phyloP scores from a whole-genome alignment of 2,329 filamentous ascomycete genomes.

The Sporothrix pseudoabietina region DNA sequence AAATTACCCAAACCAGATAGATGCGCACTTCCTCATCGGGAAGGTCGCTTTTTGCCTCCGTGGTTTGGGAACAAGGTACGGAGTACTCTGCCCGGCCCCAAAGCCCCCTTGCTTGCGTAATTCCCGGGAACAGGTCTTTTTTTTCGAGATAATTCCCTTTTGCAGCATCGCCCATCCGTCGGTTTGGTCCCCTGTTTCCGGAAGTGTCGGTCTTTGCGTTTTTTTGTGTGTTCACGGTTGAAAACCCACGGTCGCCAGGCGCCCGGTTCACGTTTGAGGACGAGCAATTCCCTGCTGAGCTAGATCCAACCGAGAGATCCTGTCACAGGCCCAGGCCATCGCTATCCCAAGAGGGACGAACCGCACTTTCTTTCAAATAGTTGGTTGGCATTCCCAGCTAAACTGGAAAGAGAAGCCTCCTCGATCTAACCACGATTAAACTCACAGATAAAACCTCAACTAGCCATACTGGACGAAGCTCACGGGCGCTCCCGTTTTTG shows the following conservation, averaged over 20 bases:
- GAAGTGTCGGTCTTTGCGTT: background rate
- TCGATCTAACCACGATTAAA: background rate
- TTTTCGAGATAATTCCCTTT: background rate
- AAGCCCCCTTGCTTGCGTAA: background rate
- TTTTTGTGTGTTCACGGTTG: background rate
- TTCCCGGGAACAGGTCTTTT: background rate
- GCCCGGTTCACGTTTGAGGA: background rate
- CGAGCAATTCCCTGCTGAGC: background rate
- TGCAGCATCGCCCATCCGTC: background rate
- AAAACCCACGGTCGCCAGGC: background rate
- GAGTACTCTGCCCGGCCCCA: background rate
- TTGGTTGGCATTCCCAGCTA: background rate
- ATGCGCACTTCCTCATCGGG: slow-evolving; percentile 21
- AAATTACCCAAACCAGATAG: slow-evolving; percentile 13
- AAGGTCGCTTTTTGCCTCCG: slow-evolving; percentile 12
- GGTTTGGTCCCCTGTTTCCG: background rate
- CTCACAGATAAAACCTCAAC: background rate
- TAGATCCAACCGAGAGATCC: background rate
- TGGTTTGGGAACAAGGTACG: background rate
- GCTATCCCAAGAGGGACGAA: background rate
- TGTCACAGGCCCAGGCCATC: background rate
- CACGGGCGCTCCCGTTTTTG: background rate
- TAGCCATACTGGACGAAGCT: background rate
- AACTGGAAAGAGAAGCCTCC: background rate
- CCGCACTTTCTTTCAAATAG: background rate